Conservation (phyloP, 164 flowering plant species). For the Vitis rotundifolia region DNA sequence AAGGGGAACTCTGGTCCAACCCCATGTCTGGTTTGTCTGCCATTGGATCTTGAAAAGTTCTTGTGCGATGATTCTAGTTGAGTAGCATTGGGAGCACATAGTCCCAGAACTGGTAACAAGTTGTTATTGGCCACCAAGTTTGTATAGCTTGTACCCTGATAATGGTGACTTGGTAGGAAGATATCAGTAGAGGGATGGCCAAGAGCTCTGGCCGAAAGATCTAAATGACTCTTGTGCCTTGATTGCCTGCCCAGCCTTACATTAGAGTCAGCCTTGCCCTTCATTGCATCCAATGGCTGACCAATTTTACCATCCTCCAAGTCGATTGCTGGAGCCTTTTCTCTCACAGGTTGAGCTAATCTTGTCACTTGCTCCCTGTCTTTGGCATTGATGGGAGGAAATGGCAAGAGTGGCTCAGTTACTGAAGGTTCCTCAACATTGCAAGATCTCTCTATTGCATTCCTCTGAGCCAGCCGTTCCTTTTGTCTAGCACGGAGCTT, state of each 20-base stretch:
- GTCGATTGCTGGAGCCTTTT: constrained; percentile 31
- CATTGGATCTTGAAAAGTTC: constrained; percentile 39
- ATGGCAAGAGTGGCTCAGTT: constrained; percentile 27
- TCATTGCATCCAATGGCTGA: constrained; percentile 35
- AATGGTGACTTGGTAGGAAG: constrained; percentile 31
- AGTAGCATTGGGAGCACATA: constrained; percentile 86
- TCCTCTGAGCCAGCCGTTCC: constrained; percentile 70
- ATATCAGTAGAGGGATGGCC: constrained; percentile 30
- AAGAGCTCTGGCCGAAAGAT: constrained; percentile 41
- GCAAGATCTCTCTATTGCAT: constrained; percentile 33
- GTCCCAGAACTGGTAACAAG: constrained; percentile 79
- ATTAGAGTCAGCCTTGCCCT: constrained; percentile 33
- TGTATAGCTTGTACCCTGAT: constrained; percentile 26
- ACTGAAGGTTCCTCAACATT: constrained; percentile 24
- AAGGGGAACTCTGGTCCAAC: constrained; percentile 68
- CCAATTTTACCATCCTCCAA: constrained; percentile 30
- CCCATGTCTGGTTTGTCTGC: constrained; percentile 40
- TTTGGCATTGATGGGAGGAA: constrained; percentile 14
- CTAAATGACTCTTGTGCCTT: constrained; percentile 44
- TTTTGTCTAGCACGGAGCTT: constrained; percentile 91
- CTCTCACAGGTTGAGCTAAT: constrained; percentile 27
- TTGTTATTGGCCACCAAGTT: constrained; percentile 35
- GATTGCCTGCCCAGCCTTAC: constrained; percentile 29
- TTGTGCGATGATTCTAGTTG: constrained; percentile 47
- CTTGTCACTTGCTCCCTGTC: constrained; percentile 24